Conservation (phyloP, 1,139 yeast genomes). For the Geotrichum restrictum region DNA sequence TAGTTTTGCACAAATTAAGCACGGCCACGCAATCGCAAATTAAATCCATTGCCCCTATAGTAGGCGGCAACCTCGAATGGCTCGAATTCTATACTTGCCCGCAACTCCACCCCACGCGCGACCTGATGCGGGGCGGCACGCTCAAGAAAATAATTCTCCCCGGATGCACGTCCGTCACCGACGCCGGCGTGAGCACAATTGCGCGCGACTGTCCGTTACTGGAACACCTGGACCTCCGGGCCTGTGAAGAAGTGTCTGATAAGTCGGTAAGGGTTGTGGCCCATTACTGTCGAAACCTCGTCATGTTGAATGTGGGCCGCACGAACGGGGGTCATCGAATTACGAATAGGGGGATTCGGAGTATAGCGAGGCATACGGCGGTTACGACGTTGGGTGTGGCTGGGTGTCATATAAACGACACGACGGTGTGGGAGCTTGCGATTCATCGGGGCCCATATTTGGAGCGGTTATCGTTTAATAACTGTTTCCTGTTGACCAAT, state of each 20-base stretch:
- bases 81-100: conserved; percentile 86
- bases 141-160: conserved; percentile 65
- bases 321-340: conserved; percentile 64
- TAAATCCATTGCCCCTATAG: conserved; percentile 38
- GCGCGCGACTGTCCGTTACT: conserved; percentile 57
- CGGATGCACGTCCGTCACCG: conserved; percentile 62
- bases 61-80: conserved; percentile 55
- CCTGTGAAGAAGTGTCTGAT: conserved; percentile 77
- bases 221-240: conserved; percentile 69
- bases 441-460: conserved; percentile 51
- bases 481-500: conserved; percentile 64
- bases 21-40: conserved; percentile 45
- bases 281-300: conserved; percentile 52
- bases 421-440: conserved; percentile 76
- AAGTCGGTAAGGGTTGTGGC: conserved; percentile 67
- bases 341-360: conserved; percentile 64
- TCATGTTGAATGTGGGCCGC: conserved; percentile 71
- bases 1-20: conserved; percentile 51
- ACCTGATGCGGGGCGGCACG: conserved; percentile 42
- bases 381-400: conserved; percentile 80
- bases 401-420: conserved; percentile 77
- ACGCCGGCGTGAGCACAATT: conserved; percentile 51
- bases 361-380: conserved; percentile 52
- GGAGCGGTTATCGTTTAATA: conserved; percentile 71
- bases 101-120: conserved; percentile 53